Conservation (phyloP, 2,329 filamentous ascomycete species). For the Magnaporthales sp. region DNA sequence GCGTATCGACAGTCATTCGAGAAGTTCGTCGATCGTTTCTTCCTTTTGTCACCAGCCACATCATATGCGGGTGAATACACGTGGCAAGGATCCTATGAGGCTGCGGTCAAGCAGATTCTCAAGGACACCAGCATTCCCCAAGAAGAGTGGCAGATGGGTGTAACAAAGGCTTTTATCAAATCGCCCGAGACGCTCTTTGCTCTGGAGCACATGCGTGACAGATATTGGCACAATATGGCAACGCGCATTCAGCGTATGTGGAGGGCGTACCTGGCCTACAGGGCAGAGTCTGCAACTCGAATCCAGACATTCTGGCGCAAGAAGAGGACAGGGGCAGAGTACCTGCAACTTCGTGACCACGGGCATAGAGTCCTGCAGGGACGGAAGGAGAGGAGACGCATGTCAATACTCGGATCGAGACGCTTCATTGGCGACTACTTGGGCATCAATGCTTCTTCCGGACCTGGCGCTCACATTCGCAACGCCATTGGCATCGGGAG, state of each 20-base stretch:
- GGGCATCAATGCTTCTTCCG: conserved; percentile 71
- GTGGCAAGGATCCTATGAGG: conserved; percentile 82
- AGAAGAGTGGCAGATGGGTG: conserved; percentile 95
- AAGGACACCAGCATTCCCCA: conserved; percentile 92
- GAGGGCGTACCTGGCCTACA: conserved; percentile 90
- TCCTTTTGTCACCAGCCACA: conserved; percentile 85
- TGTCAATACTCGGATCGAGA: conserved; percentile 83
- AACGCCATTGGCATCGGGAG: conserved; percentile 61
- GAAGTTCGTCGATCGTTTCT: conserved; percentile 97
- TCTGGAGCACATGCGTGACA: conserved; percentile 92
- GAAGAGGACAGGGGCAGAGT: conserved; percentile 83
- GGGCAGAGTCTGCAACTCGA: conserved; percentile 82
- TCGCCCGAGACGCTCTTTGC: conserved; percentile 95
- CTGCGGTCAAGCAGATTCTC: conserved; percentile 83
- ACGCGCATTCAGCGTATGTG: conserved; percentile 95
- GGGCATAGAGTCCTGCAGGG: conserved; percentile 75
- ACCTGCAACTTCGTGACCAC: conserved; percentile 77
- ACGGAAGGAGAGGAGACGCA: conserved; percentile 83
- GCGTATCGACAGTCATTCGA: conserved; percentile 96
- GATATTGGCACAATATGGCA: conserved; percentile 99
- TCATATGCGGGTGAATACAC: conserved; percentile 97
- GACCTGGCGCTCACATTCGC: conserved; percentile 74
- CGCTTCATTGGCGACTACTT: conserved; percentile 94
- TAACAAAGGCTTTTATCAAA: conserved; percentile 96
- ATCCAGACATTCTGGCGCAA: conserved; percentile 96